phyloP scores from a whole-genome alignment of 352 stramenopile genomes.

The Phytophthora multivora region DNA sequence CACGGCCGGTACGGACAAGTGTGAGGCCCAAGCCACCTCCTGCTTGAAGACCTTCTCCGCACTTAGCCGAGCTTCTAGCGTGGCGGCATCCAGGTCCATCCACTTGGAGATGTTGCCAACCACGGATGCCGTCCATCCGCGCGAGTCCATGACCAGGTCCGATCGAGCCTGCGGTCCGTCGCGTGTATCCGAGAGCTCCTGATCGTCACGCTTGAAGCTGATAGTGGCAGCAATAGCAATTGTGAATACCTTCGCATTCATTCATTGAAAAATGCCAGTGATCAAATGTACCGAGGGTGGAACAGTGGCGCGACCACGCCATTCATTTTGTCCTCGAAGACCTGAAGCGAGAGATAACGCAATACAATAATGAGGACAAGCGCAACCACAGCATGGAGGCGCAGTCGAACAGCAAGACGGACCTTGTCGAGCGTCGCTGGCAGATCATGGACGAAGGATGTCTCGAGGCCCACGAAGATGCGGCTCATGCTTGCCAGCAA shows the following conservation, averaged over 20 bases:
- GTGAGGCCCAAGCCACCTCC: constrained; percentile 95
- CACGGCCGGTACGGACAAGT: constrained; percentile 95
- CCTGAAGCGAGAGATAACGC: constrained; percentile 26
- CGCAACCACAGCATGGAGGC: not conserved
- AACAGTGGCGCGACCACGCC: constrained; percentile 82
- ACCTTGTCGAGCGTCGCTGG: constrained; percentile 68
- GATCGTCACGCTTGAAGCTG: constrained; percentile 77
- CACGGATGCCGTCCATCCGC: constrained; percentile 82
- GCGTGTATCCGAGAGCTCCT: constrained; percentile 60
- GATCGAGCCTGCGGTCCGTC: constrained; percentile 69
- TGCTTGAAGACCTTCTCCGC: constrained; percentile 87
- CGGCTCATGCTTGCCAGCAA: constrained; percentile 36
- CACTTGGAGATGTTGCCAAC: constrained; percentile 83
- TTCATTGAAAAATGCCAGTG: not conserved
- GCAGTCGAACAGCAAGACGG: not conserved
- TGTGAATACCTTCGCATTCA: not conserved
- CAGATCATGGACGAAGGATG: constrained; percentile 73
- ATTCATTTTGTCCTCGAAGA: constrained; percentile 81
- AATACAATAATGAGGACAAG: constrained; percentile 9
- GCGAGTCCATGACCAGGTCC: constrained; percentile 85
- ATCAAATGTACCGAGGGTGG: constrained; percentile 64
- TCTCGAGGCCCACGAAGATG: constrained; percentile 82
- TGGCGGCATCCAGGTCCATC: constrained; percentile 71
- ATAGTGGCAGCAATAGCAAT: not conserved
- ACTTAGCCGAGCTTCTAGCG: constrained; percentile 40